These are phyloP conservation scores for Porodaedalea pini DNA, from an alignment of 1,284 basidiomycete genomes.

Conservation along the genomic window DNA sequence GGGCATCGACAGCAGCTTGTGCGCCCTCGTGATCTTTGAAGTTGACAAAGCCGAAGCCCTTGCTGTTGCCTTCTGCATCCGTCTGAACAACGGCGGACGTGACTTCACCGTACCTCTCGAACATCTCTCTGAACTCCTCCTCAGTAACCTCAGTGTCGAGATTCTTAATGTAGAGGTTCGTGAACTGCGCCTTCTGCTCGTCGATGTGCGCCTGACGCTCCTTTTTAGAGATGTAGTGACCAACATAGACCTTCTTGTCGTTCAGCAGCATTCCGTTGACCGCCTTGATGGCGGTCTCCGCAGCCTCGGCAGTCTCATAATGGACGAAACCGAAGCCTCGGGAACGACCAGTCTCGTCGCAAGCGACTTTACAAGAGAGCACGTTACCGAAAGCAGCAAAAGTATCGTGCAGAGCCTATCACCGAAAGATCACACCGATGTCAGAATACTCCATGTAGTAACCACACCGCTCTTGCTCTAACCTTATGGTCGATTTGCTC, in stretches of 20 bases:
- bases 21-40: constrained; percentile 92
- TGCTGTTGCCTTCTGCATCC: constrained; percentile 88
- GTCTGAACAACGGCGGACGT: constrained; percentile 84
- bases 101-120: constrained; percentile 78
- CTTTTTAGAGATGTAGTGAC: constrained; percentile 96
- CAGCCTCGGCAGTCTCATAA: constrained; percentile 97
- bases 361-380: constrained; percentile 98
- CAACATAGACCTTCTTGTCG: constrained; percentile 99
- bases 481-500: constrained; percentile 99
- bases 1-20: constrained; percentile 82
- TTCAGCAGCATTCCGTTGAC: constrained; percentile 99
- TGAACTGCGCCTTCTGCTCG: constrained; percentile 95
- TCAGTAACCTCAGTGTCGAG: constrained; percentile 82
- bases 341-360: constrained; percentile 88
- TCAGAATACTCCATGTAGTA: neutral
- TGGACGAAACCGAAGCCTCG: constrained; percentile 99
- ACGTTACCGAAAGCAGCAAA: constrained; percentile 99
- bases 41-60: constrained; percentile 99
- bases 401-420: constrained; percentile 94
- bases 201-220: constrained; percentile 98
- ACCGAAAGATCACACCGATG: neutral
- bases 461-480: constrained; percentile 17
- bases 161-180: constrained; percentile 99
- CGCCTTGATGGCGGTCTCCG: constrained; percentile 94
- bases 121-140: constrained; percentile 86